Evolutionary conservation across 2,329 filamentous ascomycete species (phyloP), one percentile per base, ranked within the genome.

Genomic region (Salinomyces thailandicus): DNA sequence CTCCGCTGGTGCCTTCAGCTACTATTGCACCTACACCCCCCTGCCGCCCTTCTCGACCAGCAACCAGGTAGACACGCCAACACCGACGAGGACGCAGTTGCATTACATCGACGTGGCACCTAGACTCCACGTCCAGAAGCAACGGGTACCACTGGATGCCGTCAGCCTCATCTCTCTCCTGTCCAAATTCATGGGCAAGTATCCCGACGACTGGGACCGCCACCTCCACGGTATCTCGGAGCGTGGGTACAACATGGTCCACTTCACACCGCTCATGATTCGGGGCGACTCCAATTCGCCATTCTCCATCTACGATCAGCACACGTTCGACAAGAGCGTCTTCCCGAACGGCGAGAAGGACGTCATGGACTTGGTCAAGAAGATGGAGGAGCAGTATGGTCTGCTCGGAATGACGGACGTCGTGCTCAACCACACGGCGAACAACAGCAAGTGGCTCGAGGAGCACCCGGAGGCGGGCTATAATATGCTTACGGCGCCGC

Each of bases 171-270:
- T 95, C 63, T 96, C 91, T 8, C 73, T 89, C 38, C 84, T 98
- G 45, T 95, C 89, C 57, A 98, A 98, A 63, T 95, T 95, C 64
- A 93, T 98, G 85, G 91, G 91, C 44, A 79, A 80, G 54, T 94
- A 91, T 55, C 85, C 89, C 0, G 70, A 70, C 12, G 84, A 94
- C 53, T 98, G 89, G 87, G 77, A 95, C 57, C 81, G 77, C 35
- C 89, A 96, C 58, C 66, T 98, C 39, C 72, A 74, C 38, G 87
- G 91, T 18, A 94, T 98, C 58, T 83, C 84, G 57, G 77, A 83
- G 52, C 75, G 91, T 43, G 87, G 87, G 31, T 98, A 98, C 71
- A 98, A 98, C 64, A 95, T 96, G 86, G 78, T 98, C 42, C 91
- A 98, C 61, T 98, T 98, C 60, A 95, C 91, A 2, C 91, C 91